Base-by-base conservation (phyloP, 768 basidiomycete genomes). In the Collybia sordida region DNA sequence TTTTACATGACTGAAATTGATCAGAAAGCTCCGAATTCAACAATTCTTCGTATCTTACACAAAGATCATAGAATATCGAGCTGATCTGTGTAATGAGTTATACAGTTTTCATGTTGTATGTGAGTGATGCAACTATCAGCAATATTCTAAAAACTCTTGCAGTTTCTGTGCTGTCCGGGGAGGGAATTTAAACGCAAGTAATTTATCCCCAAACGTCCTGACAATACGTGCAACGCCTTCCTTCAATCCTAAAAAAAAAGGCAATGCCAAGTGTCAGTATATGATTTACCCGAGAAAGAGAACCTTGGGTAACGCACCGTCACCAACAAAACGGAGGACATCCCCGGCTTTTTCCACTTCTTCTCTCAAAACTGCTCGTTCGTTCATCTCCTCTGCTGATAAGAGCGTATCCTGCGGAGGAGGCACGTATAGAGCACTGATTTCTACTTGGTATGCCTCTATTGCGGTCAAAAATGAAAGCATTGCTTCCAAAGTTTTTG, bases 101-200 rank as follows among this genome's bases (percentile, higher is more conserved):
- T 31, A 11, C 9, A 31, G 9, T 11, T 4, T 11, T 31, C 31
- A 31, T 31, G 9, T 11, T 31, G 31, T 14, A 14, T 31, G 31
- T 12, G 6, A 36, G 14, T 23, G 22, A 18, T 23, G 19, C n/a
- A 21, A 14, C 24, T 17, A n/a, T 51, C 59, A 80, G 51, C 74
- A 74, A 64, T 84, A 85, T 59, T 90, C 87, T 44, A 88, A 71
- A 63, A 87, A 90, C 0, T 70, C 75, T 66, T 90, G 88, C 49
- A 93, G 60, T 67, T 84, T 86, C 53, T 66, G 72, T 8, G 86
- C 88, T 11, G 71, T 81, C 51, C 73, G 69, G n/a, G 85, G 81
- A 3, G 90, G 83, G 58, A 91, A 89, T 64, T 79, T 88, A 75
- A 90, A 92, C 11, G 88, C 90, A 2, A 75, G 63, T 38, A 93